A percentile compares a stretch with the other conserved stretches of the same genome.
Evolutionary conservation across 148 eudicot species (phyloP).

Genomic region (Nyssa sinensis): DNA sequence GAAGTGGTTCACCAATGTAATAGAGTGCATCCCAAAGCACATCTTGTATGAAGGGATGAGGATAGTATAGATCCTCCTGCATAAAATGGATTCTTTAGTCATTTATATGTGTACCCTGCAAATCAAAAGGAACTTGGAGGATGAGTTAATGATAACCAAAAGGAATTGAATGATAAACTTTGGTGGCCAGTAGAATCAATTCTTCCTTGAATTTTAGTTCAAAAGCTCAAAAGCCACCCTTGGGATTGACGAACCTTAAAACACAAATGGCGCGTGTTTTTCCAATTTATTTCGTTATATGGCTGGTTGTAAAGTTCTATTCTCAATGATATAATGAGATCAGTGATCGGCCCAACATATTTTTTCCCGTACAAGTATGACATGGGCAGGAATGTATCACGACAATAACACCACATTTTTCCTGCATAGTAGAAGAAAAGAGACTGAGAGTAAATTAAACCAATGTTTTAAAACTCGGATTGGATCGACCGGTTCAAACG

Average conservation of each 20-base stretch:
- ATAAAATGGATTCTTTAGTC: background rate
- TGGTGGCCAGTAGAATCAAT: no score
- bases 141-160: no score
- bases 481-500: no score
- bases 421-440: slow-evolving; percentile 6
- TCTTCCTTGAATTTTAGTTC: no score
- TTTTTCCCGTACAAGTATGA: slow-evolving; percentile 19
- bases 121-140: no score
- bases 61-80: slow-evolving; percentile 17
- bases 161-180: no score
- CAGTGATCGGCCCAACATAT: slow-evolving; percentile 3
- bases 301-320: slow-evolving; percentile 7
- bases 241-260: slow-evolving; percentile 7
- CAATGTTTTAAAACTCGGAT: no score
- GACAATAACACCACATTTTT: slow-evolving; percentile 22
- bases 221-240: background rate
- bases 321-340: slow-evolving; percentile 10
- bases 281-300: slow-evolving; percentile 20
- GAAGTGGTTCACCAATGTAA: slow-evolving; percentile 9
- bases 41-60: slow-evolving; percentile 17
- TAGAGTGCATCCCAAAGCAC: slow-evolving; percentile 15
- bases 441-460: no score
- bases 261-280: slow-evolving; percentile 14
- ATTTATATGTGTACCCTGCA: no score
- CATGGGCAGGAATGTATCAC: slow-evolving; percentile 16